Conservation (phyloP, 164 flowering plant genomes). For the grape (Vitis vinifera) region ASM3070453v1 NC_081809.1:17093501-17094000, state of each 20-base stretch:
- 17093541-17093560: no score
- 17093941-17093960: neutral
- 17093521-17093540: no score
- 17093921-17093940: neutral
- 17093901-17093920: conserved; percentile 75
- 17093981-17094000: conserved; percentile 7
- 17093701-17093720: no score
- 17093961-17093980: neutral
- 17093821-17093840: conserved; percentile 51
- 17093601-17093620: no score
- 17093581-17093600: no score
- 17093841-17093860: conserved; percentile 47
- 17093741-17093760: neutral
- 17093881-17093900: conserved; percentile 95
- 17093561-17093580: no score
- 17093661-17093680: no score
- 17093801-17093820: neutral
- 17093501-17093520: no score
- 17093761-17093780: neutral
- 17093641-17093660: no score
- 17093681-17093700: no score
- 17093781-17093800: neutral
- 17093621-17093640: no score
- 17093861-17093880: conserved; percentile 58
- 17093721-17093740: neutral